Conservation (phyloP, 257 asterid species). For the Lavandula angustifolia region DNA sequence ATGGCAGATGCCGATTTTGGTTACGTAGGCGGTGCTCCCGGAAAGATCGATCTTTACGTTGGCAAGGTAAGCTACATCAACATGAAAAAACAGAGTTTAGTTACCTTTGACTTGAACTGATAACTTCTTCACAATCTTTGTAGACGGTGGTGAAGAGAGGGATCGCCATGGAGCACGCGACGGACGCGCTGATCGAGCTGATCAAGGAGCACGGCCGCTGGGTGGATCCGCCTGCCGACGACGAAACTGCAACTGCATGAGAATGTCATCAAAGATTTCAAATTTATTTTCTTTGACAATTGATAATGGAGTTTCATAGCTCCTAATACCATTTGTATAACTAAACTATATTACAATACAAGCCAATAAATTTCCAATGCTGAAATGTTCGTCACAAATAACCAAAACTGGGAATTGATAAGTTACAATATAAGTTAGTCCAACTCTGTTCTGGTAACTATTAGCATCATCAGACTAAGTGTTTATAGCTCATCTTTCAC, state of each 20-base stretch:
- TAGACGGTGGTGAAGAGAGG: conserved; percentile 80
- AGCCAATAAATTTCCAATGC: background rate
- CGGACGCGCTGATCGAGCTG: conserved; percentile 76
- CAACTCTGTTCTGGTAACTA: conserved; percentile 9
- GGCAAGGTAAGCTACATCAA: conserved; percentile 69
- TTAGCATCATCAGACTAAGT: conserved; percentile 5
- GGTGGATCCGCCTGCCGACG: conserved; percentile 74
- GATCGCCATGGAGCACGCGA: conserved; percentile 72
- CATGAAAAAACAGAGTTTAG: background rate
- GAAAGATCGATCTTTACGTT: conserved; percentile 95
- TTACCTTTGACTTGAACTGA: too few relatives aligned
- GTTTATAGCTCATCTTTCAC: conserved; percentile 77
- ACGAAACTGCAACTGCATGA: conserved; percentile 25
- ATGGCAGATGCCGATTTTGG: conserved; percentile 99
- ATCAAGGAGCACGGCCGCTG: conserved; percentile 84
- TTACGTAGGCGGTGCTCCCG: conserved; percentile 98
- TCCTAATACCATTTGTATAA: conserved; percentile 18
- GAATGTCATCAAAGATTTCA: background rate
- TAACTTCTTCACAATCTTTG: too few relatives aligned
- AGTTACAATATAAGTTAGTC: conserved; percentile 26
- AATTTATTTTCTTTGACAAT: background rate
- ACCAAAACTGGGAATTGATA: conserved; percentile 26
- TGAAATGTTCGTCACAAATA: background rate
- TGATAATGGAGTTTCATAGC: conserved; percentile 13
- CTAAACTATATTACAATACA: conserved; percentile 5